Evolutionary conservation across 768 basidiomycete genomes (phyloP), one percentile per base, ranked within the genome.

Genomic region (Mycena vitilis): DNA sequence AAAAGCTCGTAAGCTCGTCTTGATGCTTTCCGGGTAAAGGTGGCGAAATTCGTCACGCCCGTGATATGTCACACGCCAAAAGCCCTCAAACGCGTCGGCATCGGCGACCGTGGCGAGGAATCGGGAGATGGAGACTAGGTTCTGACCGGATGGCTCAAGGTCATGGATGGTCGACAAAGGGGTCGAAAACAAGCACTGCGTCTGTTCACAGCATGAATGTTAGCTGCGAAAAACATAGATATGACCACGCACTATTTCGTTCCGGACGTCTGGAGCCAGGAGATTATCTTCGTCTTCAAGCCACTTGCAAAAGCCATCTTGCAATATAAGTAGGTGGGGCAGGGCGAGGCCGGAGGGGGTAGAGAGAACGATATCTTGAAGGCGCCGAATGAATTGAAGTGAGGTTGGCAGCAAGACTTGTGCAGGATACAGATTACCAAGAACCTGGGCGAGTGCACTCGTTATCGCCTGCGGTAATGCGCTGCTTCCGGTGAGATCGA

Each of bases 31-130:
- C 0, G 89, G 87, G 64, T 86, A 85, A 20, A 73, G 64, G 0
- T 70, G 47, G 56, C 73, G 75, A 36, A 84, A 81, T 38, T 83
- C 78, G 34, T 75, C 75, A 42, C 73, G 78, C n/a, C 77, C 77
- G 40, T 87, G 83, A 72, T 87, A 90, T 4, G 86, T 87, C 45
- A 77, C 76, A n/a, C 81, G 81, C 90, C 90, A 91, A 73, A 88
- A 91, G 2, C 75, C 77, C 69, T 82, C 81, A 66, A 91, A 91
- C 1, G 85, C 82, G 8, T 84, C 71, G 0, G 87, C 85, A 38
- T 73, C 78, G 70, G 91, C 90, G 0, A 84, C 84, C 4, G 88
- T 85, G 16, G 78, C 75, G 2, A 91, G 76, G 67, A 90, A 85
- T 23, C 75, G 76, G 10, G 86, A 81, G 22, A 86, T 75, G 4